Conservation (phyloP, 768 basidiomycete genomes). For the Naganishia antarctica region DNA sequence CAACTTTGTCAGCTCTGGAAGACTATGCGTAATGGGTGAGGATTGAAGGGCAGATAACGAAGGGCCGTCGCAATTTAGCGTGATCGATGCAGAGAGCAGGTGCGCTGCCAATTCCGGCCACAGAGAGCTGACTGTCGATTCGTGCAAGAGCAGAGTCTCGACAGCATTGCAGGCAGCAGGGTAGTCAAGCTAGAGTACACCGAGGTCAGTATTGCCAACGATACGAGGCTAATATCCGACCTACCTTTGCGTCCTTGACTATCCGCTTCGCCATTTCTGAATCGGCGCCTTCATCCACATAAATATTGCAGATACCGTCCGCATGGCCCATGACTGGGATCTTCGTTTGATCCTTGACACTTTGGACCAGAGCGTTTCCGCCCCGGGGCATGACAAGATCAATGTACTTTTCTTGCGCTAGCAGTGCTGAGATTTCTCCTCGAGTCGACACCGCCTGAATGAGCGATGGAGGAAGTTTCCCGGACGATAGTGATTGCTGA, state of each 20-base stretch:
- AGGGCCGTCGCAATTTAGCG: constrained; percentile 69
- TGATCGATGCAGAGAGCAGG: constrained; percentile 60
- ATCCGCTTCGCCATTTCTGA: constrained; percentile 73
- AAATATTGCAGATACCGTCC: constrained; percentile 88
- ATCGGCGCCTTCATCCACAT: constrained; percentile 76
- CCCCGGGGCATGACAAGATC: constrained; percentile 96
- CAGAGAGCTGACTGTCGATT: constrained; percentile 61
- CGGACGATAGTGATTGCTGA: constrained; percentile 66
- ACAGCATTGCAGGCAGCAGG: constrained; percentile 92
- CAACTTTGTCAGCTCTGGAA: constrained; percentile 41
- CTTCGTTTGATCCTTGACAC: constrained; percentile 79
- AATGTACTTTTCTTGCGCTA: constrained; percentile 83
- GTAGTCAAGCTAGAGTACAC: constrained; percentile 68
- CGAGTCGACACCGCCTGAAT: constrained; percentile 89
- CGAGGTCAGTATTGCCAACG: background rate
- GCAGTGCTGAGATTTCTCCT: constrained; percentile 79
- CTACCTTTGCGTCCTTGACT: constrained; percentile 83
- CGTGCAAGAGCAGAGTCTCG: constrained; percentile 84
- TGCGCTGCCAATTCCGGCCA: constrained; percentile 83
- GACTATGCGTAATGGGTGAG: constrained; percentile 27
- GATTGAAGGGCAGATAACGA: constrained; percentile 58
- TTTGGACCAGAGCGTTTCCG: constrained; percentile 79
- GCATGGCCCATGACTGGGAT: constrained; percentile 99
- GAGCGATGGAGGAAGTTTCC: constrained; percentile 69
- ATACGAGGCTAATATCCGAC: constrained; percentile 21